A percentile compares a stretch with the other conserved stretches of the same genome.
phyloP scores from a whole-genome alignment of 805 yeast genomes.

The Kodamaea neixiangensis region DNA sequence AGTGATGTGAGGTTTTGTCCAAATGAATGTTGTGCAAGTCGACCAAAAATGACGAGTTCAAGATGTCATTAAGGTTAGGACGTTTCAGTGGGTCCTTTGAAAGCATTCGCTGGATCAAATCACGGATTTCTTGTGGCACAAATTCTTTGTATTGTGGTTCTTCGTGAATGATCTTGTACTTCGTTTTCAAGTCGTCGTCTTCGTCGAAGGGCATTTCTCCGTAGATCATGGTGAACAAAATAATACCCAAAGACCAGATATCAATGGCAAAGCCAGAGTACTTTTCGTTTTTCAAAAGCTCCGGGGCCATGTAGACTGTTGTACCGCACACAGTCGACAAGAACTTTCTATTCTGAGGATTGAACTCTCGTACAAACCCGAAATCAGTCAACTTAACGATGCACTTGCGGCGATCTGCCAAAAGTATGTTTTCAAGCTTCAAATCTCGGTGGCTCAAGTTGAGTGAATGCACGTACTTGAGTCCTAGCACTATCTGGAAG shows the following conservation, averaged over 20 bases:
- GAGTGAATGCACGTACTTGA: slow-evolving; percentile 72
- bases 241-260: slow-evolving; percentile 91
- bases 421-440: slow-evolving; percentile 74
- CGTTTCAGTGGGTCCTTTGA: slow-evolving; percentile 66
- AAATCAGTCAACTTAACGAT: slow-evolving; percentile 84
- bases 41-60: slow-evolving; percentile 36
- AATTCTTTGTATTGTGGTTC: slow-evolving; percentile 60
- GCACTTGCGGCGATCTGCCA: slow-evolving; percentile 52
- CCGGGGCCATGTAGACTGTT: slow-evolving; percentile 96
- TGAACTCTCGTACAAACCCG: slow-evolving; percentile 85
- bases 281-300: slow-evolving; percentile 63
- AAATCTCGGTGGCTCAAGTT: slow-evolving; percentile 85
- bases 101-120: slow-evolving; percentile 55
- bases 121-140: slow-evolving; percentile 51
- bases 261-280: slow-evolving; percentile 83
- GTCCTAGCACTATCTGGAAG: slow-evolving; percentile 65
- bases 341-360: slow-evolving; percentile 45
- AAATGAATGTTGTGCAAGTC: slow-evolving; percentile 32
- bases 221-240: slow-evolving; percentile 76
- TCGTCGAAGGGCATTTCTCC: slow-evolving; percentile 93
- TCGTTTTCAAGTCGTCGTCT: slow-evolving; percentile 68
- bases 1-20: slow-evolving; percentile 18
- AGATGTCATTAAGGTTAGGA: slow-evolving; percentile 47
- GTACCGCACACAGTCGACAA: slow-evolving; percentile 92
- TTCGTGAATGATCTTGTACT: slow-evolving; percentile 57